Percentiles rank a stretch among this genome's conserved stretches.
phyloP scores from a whole-genome alignment of 208 protist genomes.

The Leishmania aethiopica region DNA sequence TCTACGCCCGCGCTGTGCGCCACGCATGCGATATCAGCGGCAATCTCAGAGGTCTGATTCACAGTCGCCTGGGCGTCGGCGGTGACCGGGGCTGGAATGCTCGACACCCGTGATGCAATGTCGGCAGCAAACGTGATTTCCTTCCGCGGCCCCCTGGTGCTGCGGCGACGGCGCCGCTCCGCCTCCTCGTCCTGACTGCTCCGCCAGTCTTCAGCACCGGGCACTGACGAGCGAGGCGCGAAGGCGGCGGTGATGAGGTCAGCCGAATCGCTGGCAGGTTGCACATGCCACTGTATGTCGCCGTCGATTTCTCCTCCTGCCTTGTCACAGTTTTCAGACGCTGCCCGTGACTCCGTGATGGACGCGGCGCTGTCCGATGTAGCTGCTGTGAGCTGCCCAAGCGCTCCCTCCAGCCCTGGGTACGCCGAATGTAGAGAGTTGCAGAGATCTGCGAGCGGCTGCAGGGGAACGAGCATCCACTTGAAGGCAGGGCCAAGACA shows the following conservation, averaged over 20 bases:
- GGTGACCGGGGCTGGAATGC: not conserved
- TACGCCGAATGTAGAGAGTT: constrained; percentile 11
- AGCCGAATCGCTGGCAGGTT: not conserved
- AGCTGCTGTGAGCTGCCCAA: constrained; percentile 14
- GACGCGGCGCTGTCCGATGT: not conserved
- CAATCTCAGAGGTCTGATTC: not conserved
- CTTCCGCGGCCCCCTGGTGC: constrained; percentile 19
- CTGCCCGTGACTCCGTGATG: not conserved
- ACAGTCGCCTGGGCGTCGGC: not conserved
- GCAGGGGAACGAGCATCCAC: constrained; percentile 63
- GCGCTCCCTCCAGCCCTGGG: constrained; percentile 27
- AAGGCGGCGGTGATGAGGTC: not conserved
- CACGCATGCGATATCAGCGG: not conserved
- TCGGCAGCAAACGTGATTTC: constrained; percentile 31
- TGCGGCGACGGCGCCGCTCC: constrained; percentile 19
- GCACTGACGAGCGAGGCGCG: not conserved
- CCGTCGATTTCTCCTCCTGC: not conserved
- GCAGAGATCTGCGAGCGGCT: constrained; percentile 51
- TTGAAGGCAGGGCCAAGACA: constrained; percentile 69
- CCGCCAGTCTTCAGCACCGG: not conserved
- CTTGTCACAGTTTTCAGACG: not conserved
- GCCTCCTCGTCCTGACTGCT: constrained; percentile 18
- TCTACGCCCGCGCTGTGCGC: not conserved
- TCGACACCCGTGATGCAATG: constrained; percentile 6
- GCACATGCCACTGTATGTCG: not conserved